These are phyloP conservation scores for Cladosporium halotolerans DNA, from an alignment of 2,329 filamentous ascomycete species.

Conservation along the genomic window DNA sequence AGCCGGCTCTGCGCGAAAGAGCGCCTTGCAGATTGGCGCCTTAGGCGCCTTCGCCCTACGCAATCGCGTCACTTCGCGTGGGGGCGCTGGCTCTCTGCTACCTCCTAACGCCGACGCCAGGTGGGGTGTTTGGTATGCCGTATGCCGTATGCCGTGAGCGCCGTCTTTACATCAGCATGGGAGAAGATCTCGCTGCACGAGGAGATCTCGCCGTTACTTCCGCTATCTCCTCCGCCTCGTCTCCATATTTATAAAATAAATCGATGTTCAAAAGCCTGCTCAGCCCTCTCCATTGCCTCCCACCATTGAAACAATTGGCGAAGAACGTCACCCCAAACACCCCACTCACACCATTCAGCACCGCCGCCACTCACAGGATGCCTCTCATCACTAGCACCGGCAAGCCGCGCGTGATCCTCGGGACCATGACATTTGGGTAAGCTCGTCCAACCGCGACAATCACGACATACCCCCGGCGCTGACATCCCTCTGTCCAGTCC, in stretches of 20 bases:
- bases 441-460: slow-evolving; percentile 45
- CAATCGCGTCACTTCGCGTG: slow-evolving; percentile 7
- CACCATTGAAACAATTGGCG: not conserved
- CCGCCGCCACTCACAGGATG: slow-evolving; percentile 27
- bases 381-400: slow-evolving; percentile 36
- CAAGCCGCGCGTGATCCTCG: slow-evolving; percentile 62
- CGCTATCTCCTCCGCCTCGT: not conserved
- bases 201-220: not conserved
- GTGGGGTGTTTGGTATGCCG: not conserved
- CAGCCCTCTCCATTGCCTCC: not conserved
- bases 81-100: not conserved
- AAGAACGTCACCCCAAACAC: not conserved
- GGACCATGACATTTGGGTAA: slow-evolving; percentile 57
- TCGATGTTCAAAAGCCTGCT: not conserved
- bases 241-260: not conserved
- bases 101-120: slow-evolving; percentile 1
- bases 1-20: no score
- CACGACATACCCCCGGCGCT: slow-evolving; percentile 19
- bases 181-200: no score
- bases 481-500: slow-evolving; percentile 35
- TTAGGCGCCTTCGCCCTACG: not conserved
- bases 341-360: slow-evolving; percentile 9
- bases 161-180: no score
- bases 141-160: not conserved
- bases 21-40: no score